Evolutionary conservation across 75 land plant genomes (phyloP).

Genomic region (Pseudotsuga menziesii): DNA sequence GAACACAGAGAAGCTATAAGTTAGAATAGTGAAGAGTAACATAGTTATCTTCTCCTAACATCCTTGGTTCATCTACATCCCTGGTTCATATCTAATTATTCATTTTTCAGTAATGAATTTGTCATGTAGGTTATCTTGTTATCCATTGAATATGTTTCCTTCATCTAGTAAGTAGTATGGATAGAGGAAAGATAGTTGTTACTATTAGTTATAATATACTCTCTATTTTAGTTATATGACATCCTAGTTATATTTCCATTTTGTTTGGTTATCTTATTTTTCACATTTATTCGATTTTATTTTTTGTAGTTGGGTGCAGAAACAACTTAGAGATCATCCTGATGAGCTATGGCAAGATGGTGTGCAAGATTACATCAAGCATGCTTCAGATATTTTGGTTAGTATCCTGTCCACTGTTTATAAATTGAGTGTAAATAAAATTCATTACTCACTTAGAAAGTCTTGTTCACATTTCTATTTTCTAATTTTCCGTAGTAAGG

Average conservation of each 20-base stretch:
- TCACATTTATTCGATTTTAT: slow-evolving; percentile 7
- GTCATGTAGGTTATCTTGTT: not conserved
- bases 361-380: slow-evolving; percentile 49
- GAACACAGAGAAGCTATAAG: too few relatives aligned
- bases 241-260: too few relatives aligned
- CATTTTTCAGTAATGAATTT: not conserved
- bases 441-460: not conserved
- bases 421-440: not conserved
- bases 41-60: not conserved
- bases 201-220: too few relatives aligned
- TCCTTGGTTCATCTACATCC: not conserved
- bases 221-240: too few relatives aligned
- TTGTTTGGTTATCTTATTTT: not conserved
- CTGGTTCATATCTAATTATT: not conserved
- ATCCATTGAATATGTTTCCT: too few relatives aligned
- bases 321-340: slow-evolving; percentile 53
- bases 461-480: not conserved
- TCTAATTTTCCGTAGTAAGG: not conserved
- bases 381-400: slow-evolving; percentile 68
- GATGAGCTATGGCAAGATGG: slow-evolving; percentile 89
- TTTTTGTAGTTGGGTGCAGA: slow-evolving; percentile 65
- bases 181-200: too few relatives aligned
- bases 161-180: too few relatives aligned
- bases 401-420: not conserved
- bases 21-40: too few relatives aligned